A percentile compares a stretch with the other conserved stretches of the same genome.
Conservation (phyloP, 805 yeast species). For the Kuraishia molischiana region DNA sequence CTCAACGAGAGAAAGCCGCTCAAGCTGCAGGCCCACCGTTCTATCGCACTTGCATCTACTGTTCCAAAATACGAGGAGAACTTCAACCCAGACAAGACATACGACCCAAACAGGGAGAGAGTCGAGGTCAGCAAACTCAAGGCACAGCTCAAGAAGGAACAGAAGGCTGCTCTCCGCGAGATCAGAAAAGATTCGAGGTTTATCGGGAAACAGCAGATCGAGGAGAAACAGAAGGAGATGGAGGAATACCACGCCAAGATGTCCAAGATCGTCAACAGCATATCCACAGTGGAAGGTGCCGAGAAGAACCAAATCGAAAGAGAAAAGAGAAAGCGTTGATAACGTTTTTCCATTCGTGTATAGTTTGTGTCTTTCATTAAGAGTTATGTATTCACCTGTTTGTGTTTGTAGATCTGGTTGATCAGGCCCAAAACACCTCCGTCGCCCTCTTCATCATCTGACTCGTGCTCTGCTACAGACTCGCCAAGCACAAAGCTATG, state of each 20-base stretch:
- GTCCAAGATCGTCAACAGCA: conserved; percentile 77
- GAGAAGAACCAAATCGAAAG: conserved; percentile 89
- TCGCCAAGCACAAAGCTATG: neutral
- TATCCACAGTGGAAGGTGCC: conserved; percentile 90
- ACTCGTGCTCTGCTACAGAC: conserved; percentile 12
- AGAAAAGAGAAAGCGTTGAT: conserved; percentile 54
- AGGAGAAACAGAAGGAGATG: conserved; percentile 65
- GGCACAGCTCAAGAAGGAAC: conserved; percentile 84
- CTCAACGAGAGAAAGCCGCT: conserved; percentile 54
- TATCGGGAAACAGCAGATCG: conserved; percentile 76
- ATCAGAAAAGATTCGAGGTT: conserved; percentile 83
- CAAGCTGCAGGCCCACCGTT: conserved; percentile 72
- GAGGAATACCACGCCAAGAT: conserved; percentile 82
- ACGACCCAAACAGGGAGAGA: conserved; percentile 73
- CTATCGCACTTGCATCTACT: conserved; percentile 72
- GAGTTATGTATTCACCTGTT: conserved; percentile 11
- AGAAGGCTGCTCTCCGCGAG: conserved; percentile 80
- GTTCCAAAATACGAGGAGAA: conserved; percentile 94
- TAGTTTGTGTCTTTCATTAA: too few species aligned
- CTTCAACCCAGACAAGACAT: conserved; percentile 91
- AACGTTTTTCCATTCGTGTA: too few species aligned
- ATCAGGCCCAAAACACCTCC: conserved; percentile 71
- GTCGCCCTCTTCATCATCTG: conserved; percentile 18
- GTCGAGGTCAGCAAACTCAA: conserved; percentile 77
- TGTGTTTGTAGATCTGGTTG: conserved; percentile 64